These are phyloP conservation scores for Diaporthe helianthi DNA, from an alignment of 2,329 filamentous ascomycete genomes.

Conservation along the genomic window DNA sequence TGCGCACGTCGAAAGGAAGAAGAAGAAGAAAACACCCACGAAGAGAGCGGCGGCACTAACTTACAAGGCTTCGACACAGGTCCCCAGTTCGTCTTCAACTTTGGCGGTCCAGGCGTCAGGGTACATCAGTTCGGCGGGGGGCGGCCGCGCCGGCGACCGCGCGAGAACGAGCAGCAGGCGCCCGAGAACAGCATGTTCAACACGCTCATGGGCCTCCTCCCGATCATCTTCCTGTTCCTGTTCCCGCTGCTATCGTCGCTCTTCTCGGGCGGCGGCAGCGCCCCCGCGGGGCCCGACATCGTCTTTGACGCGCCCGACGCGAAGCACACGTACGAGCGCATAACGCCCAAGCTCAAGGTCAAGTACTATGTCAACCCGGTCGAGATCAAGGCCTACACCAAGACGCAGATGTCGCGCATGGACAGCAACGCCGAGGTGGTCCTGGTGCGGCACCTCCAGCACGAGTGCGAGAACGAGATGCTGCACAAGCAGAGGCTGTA, in stretches of 20 bases:
- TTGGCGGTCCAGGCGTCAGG: conserved; percentile 88
- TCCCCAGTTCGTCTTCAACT: conserved; percentile 93
- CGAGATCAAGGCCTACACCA: conserved; percentile 75
- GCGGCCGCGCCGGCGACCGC: conserved; percentile 77
- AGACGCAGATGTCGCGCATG: conserved; percentile 73
- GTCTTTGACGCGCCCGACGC: conserved; percentile 75
- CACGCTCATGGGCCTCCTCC: conserved; percentile 78
- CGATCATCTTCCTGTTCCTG: conserved; percentile 88
- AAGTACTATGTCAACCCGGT: conserved; percentile 85
- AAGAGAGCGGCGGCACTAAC: conserved; percentile 5
- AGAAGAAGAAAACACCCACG: too few species aligned
- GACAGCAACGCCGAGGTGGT: conserved; percentile 79
- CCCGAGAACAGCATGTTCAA: conserved; percentile 59
- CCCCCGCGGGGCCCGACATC: conserved; percentile 70
- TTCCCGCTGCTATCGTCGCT: conserved; percentile 83
- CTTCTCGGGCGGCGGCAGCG: conserved; percentile 64
- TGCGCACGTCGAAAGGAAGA: too few species aligned
- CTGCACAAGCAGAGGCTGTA: conserved; percentile 69
- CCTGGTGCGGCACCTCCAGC: conserved; percentile 71
- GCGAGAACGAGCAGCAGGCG: conserved; percentile 62
- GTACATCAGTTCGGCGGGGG: conserved; percentile 94
- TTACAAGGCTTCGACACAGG: conserved; percentile 71
- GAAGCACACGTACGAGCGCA: conserved; percentile 77
- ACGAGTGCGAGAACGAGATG: conserved; percentile 78
- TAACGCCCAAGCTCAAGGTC: conserved; percentile 73